A percentile compares a stretch with the other conserved stretches of the same genome.
Conservation (phyloP, 495 filamentous ascomycete species). For the Aspergillus taichungensis region DNA sequence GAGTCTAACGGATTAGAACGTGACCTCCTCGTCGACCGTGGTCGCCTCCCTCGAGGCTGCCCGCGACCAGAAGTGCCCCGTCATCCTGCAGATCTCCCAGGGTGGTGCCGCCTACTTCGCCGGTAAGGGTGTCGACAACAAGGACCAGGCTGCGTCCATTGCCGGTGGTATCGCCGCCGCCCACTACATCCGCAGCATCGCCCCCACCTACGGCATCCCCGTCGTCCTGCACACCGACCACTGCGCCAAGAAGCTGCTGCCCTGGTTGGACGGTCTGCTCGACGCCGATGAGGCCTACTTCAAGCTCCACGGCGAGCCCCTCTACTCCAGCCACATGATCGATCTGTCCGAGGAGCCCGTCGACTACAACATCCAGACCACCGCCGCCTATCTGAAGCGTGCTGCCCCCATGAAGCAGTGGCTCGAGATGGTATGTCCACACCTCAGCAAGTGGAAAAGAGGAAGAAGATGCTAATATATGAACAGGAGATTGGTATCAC, state of each 20-base stretch:
- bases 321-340: constrained; percentile 97
- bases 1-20: constrained; percentile 42
- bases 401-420: constrained; percentile 94
- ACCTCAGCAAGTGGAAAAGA: background rate
- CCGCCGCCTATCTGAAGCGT: constrained; percentile 82
- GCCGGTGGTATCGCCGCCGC: constrained; percentile 80
- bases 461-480: background rate
- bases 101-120: constrained; percentile 92
- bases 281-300: constrained; percentile 87
- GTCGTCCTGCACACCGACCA: constrained; percentile 90
- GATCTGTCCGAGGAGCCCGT: constrained; percentile 86
- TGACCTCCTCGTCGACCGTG: constrained; percentile 86
- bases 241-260: constrained; percentile 88
- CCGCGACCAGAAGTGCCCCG: constrained; percentile 74
- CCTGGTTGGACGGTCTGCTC: constrained; percentile 95
- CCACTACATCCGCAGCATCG: constrained; percentile 86
- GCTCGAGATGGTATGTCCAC: constrained; percentile 81
- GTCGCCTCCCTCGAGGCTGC: constrained; percentile 89
- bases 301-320: constrained; percentile 83
- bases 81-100: constrained; percentile 87
- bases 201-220: constrained; percentile 80
- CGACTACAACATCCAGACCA: constrained; percentile 84
- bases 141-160: constrained; percentile 79
- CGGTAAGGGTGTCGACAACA: constrained; percentile 86
- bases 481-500: constrained; percentile 79